These are phyloP conservation scores for Jimgerdemannia flammicorona DNA, from an alignment of 192 early-diverging fungal species.

Conservation along the genomic window DNA sequence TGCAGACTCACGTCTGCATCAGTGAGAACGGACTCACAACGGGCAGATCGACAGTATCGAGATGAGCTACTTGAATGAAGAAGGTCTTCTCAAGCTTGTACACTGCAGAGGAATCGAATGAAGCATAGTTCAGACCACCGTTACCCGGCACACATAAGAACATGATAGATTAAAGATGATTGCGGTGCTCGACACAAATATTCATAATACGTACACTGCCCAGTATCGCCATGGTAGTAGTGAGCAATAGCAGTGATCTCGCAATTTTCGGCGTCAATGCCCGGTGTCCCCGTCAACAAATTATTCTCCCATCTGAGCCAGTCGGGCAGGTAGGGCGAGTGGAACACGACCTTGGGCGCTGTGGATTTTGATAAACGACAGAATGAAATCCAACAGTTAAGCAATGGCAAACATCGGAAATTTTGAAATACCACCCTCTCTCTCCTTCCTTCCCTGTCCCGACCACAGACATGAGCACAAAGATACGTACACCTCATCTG, in stretches of 20 bases:
- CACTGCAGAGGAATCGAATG: background rate
- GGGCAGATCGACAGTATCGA: slow-evolving; percentile 11
- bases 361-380: too few species aligned
- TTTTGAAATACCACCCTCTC: background rate
- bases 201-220: too few species aligned
- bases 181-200: too few species aligned
- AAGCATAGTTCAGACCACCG: too few species aligned
- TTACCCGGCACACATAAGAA: too few species aligned
- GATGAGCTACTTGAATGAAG: slow-evolving; percentile 27
- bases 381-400: too few species aligned
- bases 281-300: slow-evolving; percentile 60
- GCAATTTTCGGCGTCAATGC: slow-evolving; percentile 49
- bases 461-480: too few species aligned
- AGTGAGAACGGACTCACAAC: too few species aligned
- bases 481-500: slow-evolving; percentile 52
- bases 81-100: slow-evolving; percentile 42
- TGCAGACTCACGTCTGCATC: too few species aligned
- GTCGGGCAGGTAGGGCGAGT: slow-evolving; percentile 61
- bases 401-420: too few species aligned
- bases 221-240: slow-evolving; percentile 56
- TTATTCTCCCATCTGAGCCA: slow-evolving; percentile 79
- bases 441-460: too few species aligned
- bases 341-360: slow-evolving; percentile 68
- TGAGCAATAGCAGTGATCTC: slow-evolving; percentile 61
- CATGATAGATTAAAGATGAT: too few species aligned